Base-by-base conservation (phyloP, 2,329 filamentous ascomycete species). In the Chaetomium olivaceum region DNA sequence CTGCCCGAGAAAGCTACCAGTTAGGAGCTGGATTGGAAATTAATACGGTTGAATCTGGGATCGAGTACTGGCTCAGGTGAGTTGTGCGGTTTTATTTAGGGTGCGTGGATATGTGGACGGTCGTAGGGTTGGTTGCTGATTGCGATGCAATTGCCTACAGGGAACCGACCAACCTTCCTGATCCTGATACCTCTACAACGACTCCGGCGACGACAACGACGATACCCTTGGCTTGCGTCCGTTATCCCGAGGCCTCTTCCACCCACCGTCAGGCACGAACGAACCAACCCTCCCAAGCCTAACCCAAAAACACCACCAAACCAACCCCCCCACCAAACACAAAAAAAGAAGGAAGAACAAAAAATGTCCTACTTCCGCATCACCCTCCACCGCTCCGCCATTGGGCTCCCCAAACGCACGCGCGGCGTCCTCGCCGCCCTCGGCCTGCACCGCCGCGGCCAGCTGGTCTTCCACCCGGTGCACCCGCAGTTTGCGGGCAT, bases 381-480 rank as follows among this genome's bases (percentile, higher is more conserved):
- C 77, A 96, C 92, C 58, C 90, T 97, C 64, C 87, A 95, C 80
- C 91, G 93, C 76, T 93, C 90, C 64, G 89, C 90, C 74, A 97
- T 97, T 79, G 93, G 93, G 68, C 88, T 97, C 56, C 93, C 94
- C 6, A 80, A 86, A 74, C 90, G 91, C 75, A 91, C 89, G 67
- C 86, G 87, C 76, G 92, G 91, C 75, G 91, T 94, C 23, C 90
- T 97, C 64, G 85, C 89, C 68, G 91, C 93, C 21, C 90, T 97
- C 67, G 93, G 93, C 64, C 87, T 97, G 69, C 91, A 89, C 73
- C 91, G 91, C 77, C 91, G 93, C 74, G 89, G 89, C 85, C 89
- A 89, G 74, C 94, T 91, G 62, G 93, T 97, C 74, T 97, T 96
- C 83, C 90, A 96, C 79, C 91, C 91, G 46, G 92, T 96, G 68